Percentiles rank a stretch among this genome's conserved stretches.
These are phyloP conservation scores for Pseudocercospora eumusae DNA, from an alignment of 2,329 filamentous ascomycete species.

Conservation along the genomic window DNA sequence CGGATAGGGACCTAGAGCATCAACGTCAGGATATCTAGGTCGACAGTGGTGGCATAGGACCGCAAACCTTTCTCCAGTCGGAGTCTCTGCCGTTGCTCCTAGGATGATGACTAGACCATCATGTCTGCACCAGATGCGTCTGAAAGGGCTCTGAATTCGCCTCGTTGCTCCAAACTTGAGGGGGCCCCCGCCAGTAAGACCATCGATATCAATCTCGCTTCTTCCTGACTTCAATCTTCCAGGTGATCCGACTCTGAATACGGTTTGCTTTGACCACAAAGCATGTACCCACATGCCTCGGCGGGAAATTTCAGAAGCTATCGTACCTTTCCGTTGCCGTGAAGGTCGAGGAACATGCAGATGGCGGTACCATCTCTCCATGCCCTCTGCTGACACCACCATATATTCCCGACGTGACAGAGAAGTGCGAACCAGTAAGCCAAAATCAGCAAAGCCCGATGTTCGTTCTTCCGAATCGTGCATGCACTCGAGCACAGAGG, in stretches of 20 bases:
- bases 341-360: constrained; percentile 12
- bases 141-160: too few species aligned
- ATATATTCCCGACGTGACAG: constrained; percentile 17
- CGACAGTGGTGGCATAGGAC: neutral
- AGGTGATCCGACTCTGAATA: neutral
- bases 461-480: constrained; percentile 17
- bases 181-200: neutral
- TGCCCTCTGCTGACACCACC: constrained; percentile 21
- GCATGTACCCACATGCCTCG: constrained; percentile 12
- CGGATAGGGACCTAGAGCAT: neutral
- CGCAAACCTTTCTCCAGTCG: neutral
- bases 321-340: neutral
- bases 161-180: neutral
- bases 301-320: constrained; percentile 13
- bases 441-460: constrained; percentile 18
- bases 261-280: neutral
- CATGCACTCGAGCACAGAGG: constrained; percentile 19
- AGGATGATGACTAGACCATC: neutral
- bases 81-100: neutral
- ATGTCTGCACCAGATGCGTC: neutral
- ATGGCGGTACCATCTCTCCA: constrained; percentile 21
- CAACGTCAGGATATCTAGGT: neutral
- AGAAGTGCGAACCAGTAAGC: constrained; percentile 20
- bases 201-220: neutral
- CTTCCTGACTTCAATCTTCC: neutral